Conservation (phyloP, 2,329 filamentous ascomycete species). For the Lasiodiplodia theobromae region DNA sequence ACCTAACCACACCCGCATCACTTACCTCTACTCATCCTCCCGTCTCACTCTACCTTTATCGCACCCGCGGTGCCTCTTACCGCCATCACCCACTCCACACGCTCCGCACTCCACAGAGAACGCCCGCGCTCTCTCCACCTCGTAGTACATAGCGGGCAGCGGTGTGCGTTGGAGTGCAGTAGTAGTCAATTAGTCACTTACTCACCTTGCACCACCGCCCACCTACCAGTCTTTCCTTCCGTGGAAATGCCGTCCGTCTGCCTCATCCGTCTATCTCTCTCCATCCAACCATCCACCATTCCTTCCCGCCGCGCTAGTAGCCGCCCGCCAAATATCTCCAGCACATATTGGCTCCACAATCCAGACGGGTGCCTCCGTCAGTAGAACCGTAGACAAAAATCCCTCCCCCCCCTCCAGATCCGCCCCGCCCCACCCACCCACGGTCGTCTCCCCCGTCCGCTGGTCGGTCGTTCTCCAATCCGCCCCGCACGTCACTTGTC, state of each 20-base stretch:
- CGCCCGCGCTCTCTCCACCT: neutral
- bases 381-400: too few relatives aligned
- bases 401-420: neutral
- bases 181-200: neutral
- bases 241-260: neutral
- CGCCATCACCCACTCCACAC: neutral
- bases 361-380: too few relatives aligned
- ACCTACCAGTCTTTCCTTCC: neutral
- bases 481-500: neutral
- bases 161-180: slow-evolving; percentile 2
- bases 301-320: neutral
- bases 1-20: neutral
- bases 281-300: neutral
- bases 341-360: neutral
- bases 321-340: neutral
- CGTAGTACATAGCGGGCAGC: neutral
- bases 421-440: neutral
- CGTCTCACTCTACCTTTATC: neutral
- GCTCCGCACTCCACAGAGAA: neutral
- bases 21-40: neutral
- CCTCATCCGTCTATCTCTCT: neutral
- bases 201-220: neutral
- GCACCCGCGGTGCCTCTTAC: neutral
- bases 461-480: neutral
- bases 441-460: neutral